Evolutionary conservation across 805 yeast species (phyloP).

Genomic region (Candida easanensis): DNA sequence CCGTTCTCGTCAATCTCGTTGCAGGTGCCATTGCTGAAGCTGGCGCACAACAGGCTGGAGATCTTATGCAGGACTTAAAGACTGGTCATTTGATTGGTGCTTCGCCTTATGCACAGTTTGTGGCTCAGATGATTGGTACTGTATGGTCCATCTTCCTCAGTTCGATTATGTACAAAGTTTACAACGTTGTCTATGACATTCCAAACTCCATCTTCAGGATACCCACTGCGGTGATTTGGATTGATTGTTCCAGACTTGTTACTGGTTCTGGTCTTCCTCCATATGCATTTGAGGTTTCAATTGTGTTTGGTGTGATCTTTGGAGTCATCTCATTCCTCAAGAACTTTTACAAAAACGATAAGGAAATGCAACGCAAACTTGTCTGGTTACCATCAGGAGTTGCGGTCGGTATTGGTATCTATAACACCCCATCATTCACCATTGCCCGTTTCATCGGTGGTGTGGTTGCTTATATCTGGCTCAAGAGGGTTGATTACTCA

Average conservation of each 20-base stretch:
- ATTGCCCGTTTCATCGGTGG: slow-evolving; percentile 94
- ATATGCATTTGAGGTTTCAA: slow-evolving; percentile 57
- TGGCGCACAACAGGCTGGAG: slow-evolving; percentile 99
- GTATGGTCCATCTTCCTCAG: slow-evolving; percentile 78
- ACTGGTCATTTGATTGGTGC: slow-evolving; percentile 93
- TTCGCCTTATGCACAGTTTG: slow-evolving; percentile 86
- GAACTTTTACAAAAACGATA: slow-evolving; percentile 46
- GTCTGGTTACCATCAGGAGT: slow-evolving; percentile 86
- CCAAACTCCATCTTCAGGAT: slow-evolving; percentile 81
- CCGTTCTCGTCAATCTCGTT: slow-evolving; percentile 78
- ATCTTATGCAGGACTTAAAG: slow-evolving; percentile 93
- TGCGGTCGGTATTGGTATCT: slow-evolving; percentile 96
- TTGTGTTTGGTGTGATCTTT: slow-evolving; percentile 63
- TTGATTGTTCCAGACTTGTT: slow-evolving; percentile 90
- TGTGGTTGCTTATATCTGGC: slow-evolving; percentile 57
- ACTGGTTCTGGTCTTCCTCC: slow-evolving; percentile 91
- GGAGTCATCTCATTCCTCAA: slow-evolving; percentile 65
- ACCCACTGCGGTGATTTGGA: slow-evolving; percentile 96
- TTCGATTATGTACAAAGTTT: slow-evolving; percentile 76
- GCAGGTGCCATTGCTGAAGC: slow-evolving; percentile 99
- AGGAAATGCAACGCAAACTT: slow-evolving; percentile 37
- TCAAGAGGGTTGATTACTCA: slow-evolving; percentile 34
- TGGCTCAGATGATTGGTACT: slow-evolving; percentile 88
- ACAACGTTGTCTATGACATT: slow-evolving; percentile 77
- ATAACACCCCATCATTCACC: slow-evolving; percentile 91